Percentiles rank a stretch among this genome's conserved stretches.
phyloP scores from a whole-genome alignment of 2,329 filamentous ascomycete genomes.

The Venturia carpophila region DNA sequence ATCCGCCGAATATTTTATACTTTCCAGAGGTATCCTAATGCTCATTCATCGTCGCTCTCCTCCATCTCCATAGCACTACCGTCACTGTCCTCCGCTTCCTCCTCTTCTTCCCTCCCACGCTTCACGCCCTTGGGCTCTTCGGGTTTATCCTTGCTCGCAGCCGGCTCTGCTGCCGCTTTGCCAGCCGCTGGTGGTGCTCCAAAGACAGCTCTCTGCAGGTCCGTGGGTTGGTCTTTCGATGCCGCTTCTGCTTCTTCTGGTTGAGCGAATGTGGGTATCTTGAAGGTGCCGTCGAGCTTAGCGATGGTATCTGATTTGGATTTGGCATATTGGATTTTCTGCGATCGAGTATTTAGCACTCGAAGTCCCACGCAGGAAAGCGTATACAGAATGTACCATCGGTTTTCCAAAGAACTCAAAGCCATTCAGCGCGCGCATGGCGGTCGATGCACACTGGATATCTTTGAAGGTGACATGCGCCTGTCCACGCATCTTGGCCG shows the following conservation, averaged over 20 bases:
- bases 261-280: conserved; percentile 46
- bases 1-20: background rate
- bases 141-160: conserved; percentile 9
- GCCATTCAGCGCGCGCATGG: conserved; percentile 80
- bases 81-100: conserved; percentile 15
- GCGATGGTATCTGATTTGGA: conserved; percentile 80
- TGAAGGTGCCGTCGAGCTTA: conserved; percentile 87
- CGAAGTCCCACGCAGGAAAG: background rate
- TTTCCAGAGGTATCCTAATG: background rate
- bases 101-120: conserved; percentile 14
- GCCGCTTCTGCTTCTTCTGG: conserved; percentile 4
- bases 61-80: conserved; percentile 17
- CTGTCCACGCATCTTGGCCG: conserved; percentile 87
- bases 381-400: conserved; percentile 54
- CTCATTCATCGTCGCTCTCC: conserved; percentile 16
- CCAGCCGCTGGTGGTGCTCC: conserved; percentile 14
- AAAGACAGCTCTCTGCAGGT: conserved; percentile 18
- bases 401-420: conserved; percentile 77
- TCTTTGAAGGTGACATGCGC: conserved; percentile 90
- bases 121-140: conserved; percentile 17
- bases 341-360: conserved; percentile 19
- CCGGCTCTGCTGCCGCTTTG: conserved; percentile 9
- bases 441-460: conserved; percentile 83
- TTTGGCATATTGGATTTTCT: conserved; percentile 91
- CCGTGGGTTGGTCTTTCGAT: conserved; percentile 7